These are phyloP conservation scores for Cyclotella choctawhatcheeana DNA, from an alignment of 108 stramenopile genomes.

Conservation along the genomic window DNA sequence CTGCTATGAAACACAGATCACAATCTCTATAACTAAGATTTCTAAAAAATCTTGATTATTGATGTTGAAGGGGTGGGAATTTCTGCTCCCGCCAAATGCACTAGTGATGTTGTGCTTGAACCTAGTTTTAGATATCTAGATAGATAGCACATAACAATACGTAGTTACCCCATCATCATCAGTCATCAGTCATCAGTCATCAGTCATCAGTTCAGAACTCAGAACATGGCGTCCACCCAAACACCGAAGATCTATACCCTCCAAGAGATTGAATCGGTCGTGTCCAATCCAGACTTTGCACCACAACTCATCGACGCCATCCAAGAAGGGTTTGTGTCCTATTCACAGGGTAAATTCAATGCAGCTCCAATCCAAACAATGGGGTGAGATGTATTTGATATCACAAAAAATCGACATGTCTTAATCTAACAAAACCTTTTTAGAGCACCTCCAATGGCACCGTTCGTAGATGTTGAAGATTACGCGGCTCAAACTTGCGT, in stretches of 20 bases:
- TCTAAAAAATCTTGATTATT: too few relatives aligned
- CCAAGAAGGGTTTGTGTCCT: constrained; percentile 59
- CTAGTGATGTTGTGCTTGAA: too few relatives aligned
- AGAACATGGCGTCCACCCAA: not conserved
- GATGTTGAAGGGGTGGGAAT: too few relatives aligned
- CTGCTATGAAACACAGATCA: too few relatives aligned
- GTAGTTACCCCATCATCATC: too few relatives aligned
- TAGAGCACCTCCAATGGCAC: constrained; percentile 71
- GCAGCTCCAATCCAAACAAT: constrained; percentile 72
- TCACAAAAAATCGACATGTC: too few relatives aligned
- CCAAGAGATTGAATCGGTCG: constrained; percentile 54
- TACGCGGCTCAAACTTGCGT: constrained; percentile 71
- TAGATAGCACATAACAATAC: too few relatives aligned
- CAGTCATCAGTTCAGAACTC: not conserved
- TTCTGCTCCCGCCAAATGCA: too few relatives aligned
- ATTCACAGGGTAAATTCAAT: constrained; percentile 58
- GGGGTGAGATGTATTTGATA: too few relatives aligned
- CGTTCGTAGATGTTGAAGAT: constrained; percentile 33
- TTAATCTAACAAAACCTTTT: too few relatives aligned
- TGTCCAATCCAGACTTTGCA: constrained; percentile 40
- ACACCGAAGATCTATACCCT: constrained; percentile 41
- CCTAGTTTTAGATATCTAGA: too few relatives aligned
- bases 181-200: not conserved
- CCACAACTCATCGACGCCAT: constrained; percentile 57
- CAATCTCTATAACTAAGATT: too few relatives aligned